phyloP scores from a whole-genome alignment of 2,329 filamentous ascomycete species.

The Cladosporium halotolerans region DNA sequence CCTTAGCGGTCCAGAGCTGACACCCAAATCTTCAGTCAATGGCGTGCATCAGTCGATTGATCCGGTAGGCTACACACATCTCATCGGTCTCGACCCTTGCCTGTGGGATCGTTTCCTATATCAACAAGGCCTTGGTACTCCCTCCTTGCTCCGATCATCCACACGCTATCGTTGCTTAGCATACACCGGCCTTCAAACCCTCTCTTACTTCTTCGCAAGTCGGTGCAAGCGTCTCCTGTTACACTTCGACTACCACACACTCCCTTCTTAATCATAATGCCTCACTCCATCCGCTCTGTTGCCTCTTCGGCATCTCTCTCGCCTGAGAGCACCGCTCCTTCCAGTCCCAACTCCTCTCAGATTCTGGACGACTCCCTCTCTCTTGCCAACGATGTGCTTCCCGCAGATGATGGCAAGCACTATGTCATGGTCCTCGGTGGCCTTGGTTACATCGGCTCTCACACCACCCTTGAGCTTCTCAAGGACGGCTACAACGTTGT shows the following conservation, averaged over 20 bases:
- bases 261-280: slow-evolving; percentile 3
- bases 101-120: not conserved
- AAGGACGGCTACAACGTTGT: slow-evolving; percentile 51
- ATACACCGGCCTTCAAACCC: not conserved
- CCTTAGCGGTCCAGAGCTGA: slow-evolving; percentile 6
- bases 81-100: slow-evolving; percentile 2
- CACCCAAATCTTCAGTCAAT: slow-evolving; percentile 7
- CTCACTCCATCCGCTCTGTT: slow-evolving; percentile 11
- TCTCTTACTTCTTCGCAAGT: not conserved
- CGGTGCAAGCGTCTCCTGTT: not conserved
- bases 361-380: not conserved
- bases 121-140: slow-evolving; percentile 1
- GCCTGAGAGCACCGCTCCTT: slow-evolving; percentile 10
- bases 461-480: slow-evolving; percentile 49
- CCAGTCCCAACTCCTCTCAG: not conserved
- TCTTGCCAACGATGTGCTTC: slow-evolving; percentile 6
- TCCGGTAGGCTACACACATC: slow-evolving; percentile 1
- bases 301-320: slow-evolving; percentile 10
- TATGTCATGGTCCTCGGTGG: slow-evolving; percentile 50
- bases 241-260: too few relatives aligned
- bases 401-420: slow-evolving; percentile 13
- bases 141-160: slow-evolving; percentile 4
- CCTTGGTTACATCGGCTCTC: slow-evolving; percentile 51
- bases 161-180: slow-evolving; percentile 9
- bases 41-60: slow-evolving; percentile 7